Percentiles rank a stretch among this genome's conserved stretches.
phyloP scores from a whole-genome alignment of 2,329 filamentous ascomycete species.

The Fusarium abutilonis region DNA sequence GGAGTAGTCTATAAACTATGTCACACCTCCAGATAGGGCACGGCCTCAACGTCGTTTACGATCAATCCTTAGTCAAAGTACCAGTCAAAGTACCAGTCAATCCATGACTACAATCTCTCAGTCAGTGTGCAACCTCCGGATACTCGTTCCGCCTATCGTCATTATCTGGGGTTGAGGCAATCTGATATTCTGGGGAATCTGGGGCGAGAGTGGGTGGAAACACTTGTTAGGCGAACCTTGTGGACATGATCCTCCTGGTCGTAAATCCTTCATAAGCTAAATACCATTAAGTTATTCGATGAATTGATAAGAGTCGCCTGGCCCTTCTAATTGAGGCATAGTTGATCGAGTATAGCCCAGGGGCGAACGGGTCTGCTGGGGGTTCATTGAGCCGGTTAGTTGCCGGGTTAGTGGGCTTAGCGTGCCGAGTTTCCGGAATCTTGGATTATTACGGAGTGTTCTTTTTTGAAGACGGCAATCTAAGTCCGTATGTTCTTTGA shows the following conservation, averaged over 20 bases:
- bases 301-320: slow-evolving; percentile 9
- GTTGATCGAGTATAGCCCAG: neutral
- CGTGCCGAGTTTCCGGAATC: slow-evolving; percentile 14
- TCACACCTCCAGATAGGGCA: neutral
- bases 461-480: neutral
- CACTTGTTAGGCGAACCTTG: too few species aligned
- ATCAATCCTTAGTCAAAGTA: neutral
- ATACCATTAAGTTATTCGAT: neutral
- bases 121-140: slow-evolving; percentile 6
- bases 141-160: slow-evolving; percentile 10
- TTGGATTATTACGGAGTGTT: neutral
- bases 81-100: neutral
- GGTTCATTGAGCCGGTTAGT: slow-evolving; percentile 7
- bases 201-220: neutral
- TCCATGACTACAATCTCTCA: slow-evolving; percentile 3
- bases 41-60: neutral
- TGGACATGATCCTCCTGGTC: neutral
- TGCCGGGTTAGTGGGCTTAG: slow-evolving; percentile 6
- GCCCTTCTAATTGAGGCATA: slow-evolving; percentile 14
- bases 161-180: slow-evolving; percentile 16
- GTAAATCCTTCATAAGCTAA: neutral
- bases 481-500: neutral
- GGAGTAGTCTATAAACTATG: neutral
- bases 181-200: slow-evolving; percentile 17
- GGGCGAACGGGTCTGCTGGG: neutral